Evolutionary conservation across 2,329 filamentous ascomycete species (phyloP).

Genomic region (Exophiala xenobiotica): DNA sequence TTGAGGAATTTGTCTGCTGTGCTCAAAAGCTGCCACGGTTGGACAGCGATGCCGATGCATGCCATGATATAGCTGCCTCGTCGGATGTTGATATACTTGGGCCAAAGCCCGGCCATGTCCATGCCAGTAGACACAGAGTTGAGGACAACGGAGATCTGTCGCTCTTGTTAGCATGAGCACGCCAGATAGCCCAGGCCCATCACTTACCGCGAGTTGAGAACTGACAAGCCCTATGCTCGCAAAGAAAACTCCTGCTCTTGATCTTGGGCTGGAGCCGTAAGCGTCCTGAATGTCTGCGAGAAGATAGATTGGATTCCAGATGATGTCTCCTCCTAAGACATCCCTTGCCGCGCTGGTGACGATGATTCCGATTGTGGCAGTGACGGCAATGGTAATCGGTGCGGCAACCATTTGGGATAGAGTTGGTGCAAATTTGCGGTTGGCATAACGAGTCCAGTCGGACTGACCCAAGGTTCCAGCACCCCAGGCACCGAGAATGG

Average conservation of each 20-base stretch:
- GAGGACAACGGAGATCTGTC: conserved; percentile 39
- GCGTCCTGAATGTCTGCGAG: conserved; percentile 38
- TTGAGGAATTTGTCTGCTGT: conserved; percentile 31
- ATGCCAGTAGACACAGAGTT: conserved; percentile 55
- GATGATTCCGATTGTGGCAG: conserved; percentile 40
- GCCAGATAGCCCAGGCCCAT: conserved; percentile 22
- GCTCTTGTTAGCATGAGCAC: conserved; percentile 22
- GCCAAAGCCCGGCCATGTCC: conserved; percentile 55
- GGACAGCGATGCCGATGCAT: conserved; percentile 45
- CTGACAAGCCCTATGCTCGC: conserved; percentile 38
- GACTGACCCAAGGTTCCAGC: conserved; percentile 31
- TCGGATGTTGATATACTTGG: conserved; percentile 57
- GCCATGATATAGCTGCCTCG: conserved; percentile 53
- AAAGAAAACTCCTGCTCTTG: conserved; percentile 41
- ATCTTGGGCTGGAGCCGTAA: conserved; percentile 36
- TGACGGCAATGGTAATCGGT: conserved; percentile 40
- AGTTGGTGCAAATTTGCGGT: conserved; percentile 31
- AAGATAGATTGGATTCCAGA: conserved; percentile 43
- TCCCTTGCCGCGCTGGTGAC: conserved; percentile 38
- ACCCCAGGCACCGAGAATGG: conserved; percentile 32
- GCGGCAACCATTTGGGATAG: conserved; percentile 33
- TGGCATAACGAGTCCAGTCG: conserved; percentile 34
- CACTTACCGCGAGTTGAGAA: conserved; percentile 37
- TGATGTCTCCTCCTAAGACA: conserved; percentile 33
- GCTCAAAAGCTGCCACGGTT: conserved; percentile 46